These are phyloP conservation scores for Wickerhamomyces mucosus DNA, from an alignment of 805 yeast genomes.

Conservation along the genomic window DNA sequence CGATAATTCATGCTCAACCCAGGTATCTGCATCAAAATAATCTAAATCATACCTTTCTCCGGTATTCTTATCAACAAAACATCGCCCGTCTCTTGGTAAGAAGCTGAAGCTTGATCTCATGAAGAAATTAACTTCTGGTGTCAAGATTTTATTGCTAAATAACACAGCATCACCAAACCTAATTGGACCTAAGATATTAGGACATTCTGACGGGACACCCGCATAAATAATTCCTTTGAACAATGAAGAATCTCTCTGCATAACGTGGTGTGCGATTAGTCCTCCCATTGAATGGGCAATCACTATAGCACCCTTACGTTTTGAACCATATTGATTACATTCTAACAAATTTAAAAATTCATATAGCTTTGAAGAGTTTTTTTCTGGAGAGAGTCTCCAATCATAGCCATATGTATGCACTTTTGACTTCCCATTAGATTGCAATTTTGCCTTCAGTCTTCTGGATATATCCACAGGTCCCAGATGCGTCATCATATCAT, in stretches of 20 bases:
- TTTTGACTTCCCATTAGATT: slow-evolving; percentile 44
- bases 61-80: slow-evolving; percentile 57
- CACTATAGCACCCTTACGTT: slow-evolving; percentile 48
- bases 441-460: slow-evolving; percentile 45
- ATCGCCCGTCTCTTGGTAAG: slow-evolving; percentile 65
- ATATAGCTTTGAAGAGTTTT: slow-evolving; percentile 41
- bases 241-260: slow-evolving; percentile 57
- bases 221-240: slow-evolving; percentile 72
- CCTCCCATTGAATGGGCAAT: slow-evolving; percentile 97
- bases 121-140: slow-evolving; percentile 76
- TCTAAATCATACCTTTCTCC: slow-evolving; percentile 56
- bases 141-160: slow-evolving; percentile 61
- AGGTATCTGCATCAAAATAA: slow-evolving; percentile 68
- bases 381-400: slow-evolving; percentile 73
- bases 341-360: slow-evolving; percentile 36
- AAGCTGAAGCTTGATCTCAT: slow-evolving; percentile 81
- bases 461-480: slow-evolving; percentile 82
- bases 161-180: slow-evolving; percentile 75
- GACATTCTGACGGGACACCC: slow-evolving; percentile 78
- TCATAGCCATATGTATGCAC: slow-evolving; percentile 84
- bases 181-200: slow-evolving; percentile 80
- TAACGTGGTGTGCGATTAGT: slow-evolving; percentile 66
- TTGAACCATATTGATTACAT: slow-evolving; percentile 30
- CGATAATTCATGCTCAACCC: slow-evolving; percentile 68
- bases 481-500: slow-evolving; percentile 68